Percentiles rank a stretch among this genome's conserved stretches.
Evolutionary conservation across 306 rosid genomes (phyloP).

Genomic region (Nissolia schottii): DNA sequence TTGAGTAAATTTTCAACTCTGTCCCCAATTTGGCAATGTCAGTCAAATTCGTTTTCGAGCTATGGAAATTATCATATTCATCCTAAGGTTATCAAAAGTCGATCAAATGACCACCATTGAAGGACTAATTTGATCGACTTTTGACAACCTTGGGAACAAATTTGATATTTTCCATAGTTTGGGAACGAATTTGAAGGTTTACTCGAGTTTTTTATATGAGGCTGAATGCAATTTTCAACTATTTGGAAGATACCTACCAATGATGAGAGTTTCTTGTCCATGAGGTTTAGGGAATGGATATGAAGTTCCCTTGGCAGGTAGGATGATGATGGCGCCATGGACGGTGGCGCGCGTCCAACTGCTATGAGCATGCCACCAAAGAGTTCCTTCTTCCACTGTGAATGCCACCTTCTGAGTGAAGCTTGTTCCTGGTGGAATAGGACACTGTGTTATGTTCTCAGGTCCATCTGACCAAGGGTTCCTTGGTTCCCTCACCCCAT

Average conservation of each 20-base stretch:
- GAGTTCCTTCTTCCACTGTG: slow-evolving; percentile 40
- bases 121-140: too few relatives aligned
- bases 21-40: too few relatives aligned
- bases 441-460: slow-evolving; percentile 38
- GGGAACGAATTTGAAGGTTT: too few relatives aligned
- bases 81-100: too few relatives aligned
- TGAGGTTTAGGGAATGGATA: slow-evolving; percentile 35
- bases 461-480: slow-evolving; percentile 42
- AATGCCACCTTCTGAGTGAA: slow-evolving; percentile 32
- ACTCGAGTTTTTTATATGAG: too few relatives aligned
- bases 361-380: slow-evolving; percentile 67
- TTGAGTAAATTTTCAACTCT: too few relatives aligned
- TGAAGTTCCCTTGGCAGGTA: slow-evolving; percentile 21
- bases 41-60: too few relatives aligned
- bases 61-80: too few relatives aligned
- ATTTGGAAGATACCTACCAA: slow-evolving; percentile 18
- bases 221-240: too few relatives aligned
- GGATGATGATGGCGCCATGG: slow-evolving; percentile 41
- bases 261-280: slow-evolving; percentile 28
- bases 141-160: too few relatives aligned
- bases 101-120: too few relatives aligned
- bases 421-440: slow-evolving; percentile 33
- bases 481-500: slow-evolving; percentile 32
- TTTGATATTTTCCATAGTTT: too few relatives aligned
- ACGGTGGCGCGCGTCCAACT: slow-evolving; percentile 48